Conservation (phyloP, 2,329 filamentous ascomycete species). For the Teratosphaeria epicoccoides region DNA sequence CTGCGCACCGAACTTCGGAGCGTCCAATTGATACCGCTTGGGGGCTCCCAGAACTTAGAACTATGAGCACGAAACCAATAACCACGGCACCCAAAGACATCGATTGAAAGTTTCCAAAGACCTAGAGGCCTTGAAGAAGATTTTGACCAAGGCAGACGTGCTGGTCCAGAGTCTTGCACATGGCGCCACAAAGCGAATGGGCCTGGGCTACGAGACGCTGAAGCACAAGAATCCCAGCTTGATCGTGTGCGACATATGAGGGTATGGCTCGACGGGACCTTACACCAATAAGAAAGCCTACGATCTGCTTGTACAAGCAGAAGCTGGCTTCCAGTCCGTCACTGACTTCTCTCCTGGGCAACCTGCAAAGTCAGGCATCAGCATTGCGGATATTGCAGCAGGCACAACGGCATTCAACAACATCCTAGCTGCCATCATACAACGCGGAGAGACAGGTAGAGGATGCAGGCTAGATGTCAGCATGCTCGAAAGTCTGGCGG, state of each 20-base stretch:
- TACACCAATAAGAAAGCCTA: slow-evolving; percentile 86
- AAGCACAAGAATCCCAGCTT: slow-evolving; percentile 68
- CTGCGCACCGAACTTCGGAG: too few relatives aligned
- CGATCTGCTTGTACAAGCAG: slow-evolving; percentile 95
- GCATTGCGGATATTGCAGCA: slow-evolving; percentile 89
- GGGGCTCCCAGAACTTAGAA: too few relatives aligned
- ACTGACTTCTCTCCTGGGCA: slow-evolving; percentile 66
- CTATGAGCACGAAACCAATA: too few relatives aligned
- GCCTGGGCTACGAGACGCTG: slow-evolving; percentile 75
- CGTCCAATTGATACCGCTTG: too few relatives aligned
- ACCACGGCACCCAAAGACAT: slow-evolving; percentile 73
- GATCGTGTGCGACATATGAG: slow-evolving; percentile 91
- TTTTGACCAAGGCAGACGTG: slow-evolving; percentile 75
- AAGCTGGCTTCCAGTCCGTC: slow-evolving; percentile 40
- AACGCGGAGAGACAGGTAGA: slow-evolving; percentile 38
- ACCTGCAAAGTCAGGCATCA: slow-evolving; percentile 92
- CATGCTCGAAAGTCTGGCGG: slow-evolving; percentile 49
- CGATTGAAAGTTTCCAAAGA: slow-evolving; percentile 80
- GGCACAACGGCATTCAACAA: slow-evolving; percentile 89
- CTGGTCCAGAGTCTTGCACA: slow-evolving; percentile 95
- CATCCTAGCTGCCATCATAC: slow-evolving; percentile 81
- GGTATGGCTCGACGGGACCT: slow-evolving; percentile 88
- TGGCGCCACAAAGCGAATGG: slow-evolving; percentile 76
- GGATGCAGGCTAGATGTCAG: slow-evolving; percentile 45
- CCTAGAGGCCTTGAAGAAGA: slow-evolving; percentile 71